A percentile compares a stretch with the other conserved stretches of the same genome.
phyloP scores from a whole-genome alignment of 1,284 basidiomycete species.

The Ustilago sp. region DNA sequence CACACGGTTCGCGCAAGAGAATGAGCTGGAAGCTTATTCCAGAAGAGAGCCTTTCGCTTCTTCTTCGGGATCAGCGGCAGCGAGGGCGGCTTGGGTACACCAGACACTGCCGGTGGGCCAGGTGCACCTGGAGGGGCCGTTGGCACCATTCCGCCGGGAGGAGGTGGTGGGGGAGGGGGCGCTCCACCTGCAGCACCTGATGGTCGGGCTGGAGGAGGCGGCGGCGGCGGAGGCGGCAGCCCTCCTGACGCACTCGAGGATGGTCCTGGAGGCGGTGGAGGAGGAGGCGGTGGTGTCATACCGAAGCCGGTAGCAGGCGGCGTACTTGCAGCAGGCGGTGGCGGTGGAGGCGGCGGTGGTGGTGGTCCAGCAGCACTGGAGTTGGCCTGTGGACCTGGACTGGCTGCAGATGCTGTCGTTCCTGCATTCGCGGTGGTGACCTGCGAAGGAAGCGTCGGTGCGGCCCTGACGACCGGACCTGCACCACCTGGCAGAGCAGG shows the following conservation, averaged over 20 bases:
- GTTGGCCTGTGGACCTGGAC: background rate
- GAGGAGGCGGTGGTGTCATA: slow-evolving; percentile 32
- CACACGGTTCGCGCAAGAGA: slow-evolving; percentile 77
- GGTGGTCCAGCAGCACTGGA: slow-evolving; percentile 7
- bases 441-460: slow-evolving; percentile 10
- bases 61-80: slow-evolving; percentile 72
- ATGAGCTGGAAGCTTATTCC: slow-evolving; percentile 79
- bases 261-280: slow-evolving; percentile 24
- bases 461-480: slow-evolving; percentile 1
- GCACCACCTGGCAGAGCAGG: slow-evolving; percentile 8
- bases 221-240: slow-evolving; percentile 22
- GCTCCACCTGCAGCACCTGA: slow-evolving; percentile 10
- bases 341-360: slow-evolving; percentile 45
- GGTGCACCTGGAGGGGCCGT: slow-evolving; percentile 37
- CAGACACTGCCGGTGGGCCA: slow-evolving; percentile 16
- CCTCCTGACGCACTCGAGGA: background rate
- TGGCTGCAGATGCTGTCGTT: background rate
- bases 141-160: slow-evolving; percentile 20
- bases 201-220: slow-evolving; percentile 26
- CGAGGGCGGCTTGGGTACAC: slow-evolving; percentile 32
- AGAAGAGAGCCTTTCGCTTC: slow-evolving; percentile 81
- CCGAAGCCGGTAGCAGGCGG: background rate
- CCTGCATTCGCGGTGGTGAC: background rate
- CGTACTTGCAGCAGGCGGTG: slow-evolving; percentile 25
- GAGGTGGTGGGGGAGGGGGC: slow-evolving; percentile 47